These are phyloP conservation scores for Apophysomyces sp. DNA, from an alignment of 371 early-diverging fungal species.

Conservation along the genomic window DNA sequence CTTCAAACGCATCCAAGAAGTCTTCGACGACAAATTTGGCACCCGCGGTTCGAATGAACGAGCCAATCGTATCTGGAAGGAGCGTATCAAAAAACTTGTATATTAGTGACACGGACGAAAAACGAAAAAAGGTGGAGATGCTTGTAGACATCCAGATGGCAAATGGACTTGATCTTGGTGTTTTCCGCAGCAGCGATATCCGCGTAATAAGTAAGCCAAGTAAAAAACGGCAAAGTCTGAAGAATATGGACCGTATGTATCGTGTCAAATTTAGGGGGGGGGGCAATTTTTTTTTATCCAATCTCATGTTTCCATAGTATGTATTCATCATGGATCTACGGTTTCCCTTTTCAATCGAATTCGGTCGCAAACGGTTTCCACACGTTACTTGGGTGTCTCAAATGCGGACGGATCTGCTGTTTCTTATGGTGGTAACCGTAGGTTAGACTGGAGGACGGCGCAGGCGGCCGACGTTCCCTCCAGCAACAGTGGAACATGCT, in stretches of 20 bases:
- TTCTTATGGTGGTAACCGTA: constrained; percentile 16
- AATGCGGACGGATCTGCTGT: constrained; percentile 43
- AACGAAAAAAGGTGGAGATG: constrained; percentile 70
- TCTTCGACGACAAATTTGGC: not conserved
- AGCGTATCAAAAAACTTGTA: constrained; percentile 73
- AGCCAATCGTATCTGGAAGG: constrained; percentile 49
- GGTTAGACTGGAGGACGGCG: not conserved
- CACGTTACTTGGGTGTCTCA: constrained; percentile 73
- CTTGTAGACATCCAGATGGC: constrained; percentile 63
- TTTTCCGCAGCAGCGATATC: constrained; percentile 67
- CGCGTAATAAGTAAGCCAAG: constrained; percentile 81
- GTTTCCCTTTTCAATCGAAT: constrained; percentile 75
- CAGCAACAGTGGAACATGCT: constrained; percentile 33
- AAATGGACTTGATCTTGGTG: constrained; percentile 54
- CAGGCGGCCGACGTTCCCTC: not conserved
- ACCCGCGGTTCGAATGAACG: constrained; percentile 5
- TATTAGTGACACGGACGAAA: constrained; percentile 74
- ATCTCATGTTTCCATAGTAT: constrained; percentile 24
- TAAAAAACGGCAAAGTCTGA: constrained; percentile 74
- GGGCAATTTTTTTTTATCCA: not conserved
- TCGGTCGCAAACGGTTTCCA: constrained; percentile 77
- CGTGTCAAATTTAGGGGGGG: too few species aligned
- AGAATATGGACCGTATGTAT: constrained; percentile 60
- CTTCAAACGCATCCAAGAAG: not conserved
- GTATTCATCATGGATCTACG: constrained; percentile 73